A percentile compares a stretch with the other conserved stretches of the same genome.
These are phyloP conservation scores for Boletus reticuloceps DNA, from an alignment of 768 basidiomycete species.

Conservation along the genomic window DNA sequence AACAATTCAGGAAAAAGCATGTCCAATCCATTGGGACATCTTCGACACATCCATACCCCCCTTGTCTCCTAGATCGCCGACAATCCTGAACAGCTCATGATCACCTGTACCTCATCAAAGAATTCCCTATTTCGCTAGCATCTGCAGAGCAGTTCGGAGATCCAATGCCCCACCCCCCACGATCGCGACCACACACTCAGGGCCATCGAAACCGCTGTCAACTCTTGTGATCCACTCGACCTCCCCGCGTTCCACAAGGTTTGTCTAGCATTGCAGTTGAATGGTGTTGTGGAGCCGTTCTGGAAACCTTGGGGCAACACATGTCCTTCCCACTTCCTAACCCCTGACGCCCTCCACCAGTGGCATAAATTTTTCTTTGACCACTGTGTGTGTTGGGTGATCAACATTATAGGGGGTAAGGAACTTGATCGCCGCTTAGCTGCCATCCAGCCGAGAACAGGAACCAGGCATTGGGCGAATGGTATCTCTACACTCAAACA, in stretches of 20 bases:
- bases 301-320: slow-evolving; percentile 29
- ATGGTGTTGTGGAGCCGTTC: slow-evolving; percentile 24
- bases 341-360: background rate
- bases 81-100: no score
- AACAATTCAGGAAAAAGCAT: background rate
- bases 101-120: background rate
- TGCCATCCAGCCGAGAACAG: slow-evolving; percentile 16
- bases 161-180: background rate
- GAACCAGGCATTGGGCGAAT: slow-evolving; percentile 1
- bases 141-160: background rate
- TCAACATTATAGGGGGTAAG: background rate
- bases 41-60: background rate
- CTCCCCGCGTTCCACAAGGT: background rate
- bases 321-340: slow-evolving; percentile 18
- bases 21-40: slow-evolving; percentile 21
- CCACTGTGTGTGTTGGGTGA: slow-evolving; percentile 9
- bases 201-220: no score
- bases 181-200: background rate
- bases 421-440: slow-evolving; percentile 25
- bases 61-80: background rate
- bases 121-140: background rate
- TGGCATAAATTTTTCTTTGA: slow-evolving; percentile 23
- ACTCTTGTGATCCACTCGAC: background rate
- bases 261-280: background rate
- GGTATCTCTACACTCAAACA: slow-evolving; percentile 10